Evolutionary conservation across 2,329 filamentous ascomycete species (phyloP).

Genomic region (Colletotrichum lini): DNA sequence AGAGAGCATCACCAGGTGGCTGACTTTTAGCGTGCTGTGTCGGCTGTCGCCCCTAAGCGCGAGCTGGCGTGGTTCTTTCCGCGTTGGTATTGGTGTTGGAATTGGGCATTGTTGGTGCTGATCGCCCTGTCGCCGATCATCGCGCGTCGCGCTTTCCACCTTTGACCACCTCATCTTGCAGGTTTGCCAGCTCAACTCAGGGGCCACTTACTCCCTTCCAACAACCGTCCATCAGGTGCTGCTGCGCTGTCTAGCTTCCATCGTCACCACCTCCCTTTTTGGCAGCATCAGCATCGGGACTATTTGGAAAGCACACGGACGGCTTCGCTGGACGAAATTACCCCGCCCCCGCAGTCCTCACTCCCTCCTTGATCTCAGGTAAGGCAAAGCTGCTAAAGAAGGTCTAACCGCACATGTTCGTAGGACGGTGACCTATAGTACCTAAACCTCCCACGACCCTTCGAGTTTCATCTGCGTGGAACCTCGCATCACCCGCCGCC

Average conservation of each 20-base stretch:
- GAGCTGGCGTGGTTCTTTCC: not conserved
- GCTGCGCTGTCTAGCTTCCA: constrained; percentile 2
- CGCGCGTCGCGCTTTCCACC: constrained; percentile 21
- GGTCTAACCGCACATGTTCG: not conserved
- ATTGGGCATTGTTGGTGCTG: constrained; percentile 6
- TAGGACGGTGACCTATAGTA: not conserved
- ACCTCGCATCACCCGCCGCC: constrained; percentile 16
- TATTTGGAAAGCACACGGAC: not conserved
- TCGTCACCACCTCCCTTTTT: not conserved
- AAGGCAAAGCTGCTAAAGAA: constrained; percentile 14
- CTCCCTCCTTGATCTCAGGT: not conserved
- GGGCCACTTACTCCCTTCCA: not conserved
- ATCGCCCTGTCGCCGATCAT: constrained; percentile 14
- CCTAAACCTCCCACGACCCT: constrained; percentile 28
- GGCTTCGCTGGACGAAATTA: constrained; percentile 1
- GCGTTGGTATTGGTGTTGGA: not conserved
- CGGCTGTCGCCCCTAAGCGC: not conserved
- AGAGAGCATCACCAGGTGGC: not conserved
- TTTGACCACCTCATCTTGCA: constrained; percentile 38
- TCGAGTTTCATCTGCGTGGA: constrained; percentile 42
- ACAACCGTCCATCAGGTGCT: constrained; percentile 9
- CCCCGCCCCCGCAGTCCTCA: constrained; percentile 23
- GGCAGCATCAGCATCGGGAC: not conserved
- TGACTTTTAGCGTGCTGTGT: not conserved
- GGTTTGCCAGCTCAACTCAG: constrained; percentile 28